Conservation (phyloP, 75 land plant genomes). For the Ceratopteris richardii region DNA sequence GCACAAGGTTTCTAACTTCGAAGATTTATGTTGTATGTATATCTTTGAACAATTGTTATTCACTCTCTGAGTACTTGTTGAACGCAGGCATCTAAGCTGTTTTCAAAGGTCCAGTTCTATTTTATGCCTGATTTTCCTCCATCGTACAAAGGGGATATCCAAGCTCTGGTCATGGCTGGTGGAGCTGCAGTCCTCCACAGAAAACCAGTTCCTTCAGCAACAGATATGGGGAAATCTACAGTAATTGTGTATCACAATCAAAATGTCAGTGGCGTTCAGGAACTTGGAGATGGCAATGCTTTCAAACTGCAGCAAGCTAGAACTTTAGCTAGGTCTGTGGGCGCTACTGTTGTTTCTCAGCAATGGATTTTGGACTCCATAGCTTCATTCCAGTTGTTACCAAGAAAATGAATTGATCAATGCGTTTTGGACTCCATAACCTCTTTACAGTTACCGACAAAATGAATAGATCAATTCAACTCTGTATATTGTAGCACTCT, state of each 20-base stretch:
- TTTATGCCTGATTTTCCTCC: constrained; percentile 42
- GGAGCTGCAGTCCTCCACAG: constrained; percentile 67
- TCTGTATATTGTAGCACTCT: too few relatives aligned
- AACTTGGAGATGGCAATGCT: too few relatives aligned
- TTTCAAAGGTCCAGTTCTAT: constrained; percentile 45
- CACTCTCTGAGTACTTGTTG: neutral
- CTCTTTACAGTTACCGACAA: too few relatives aligned
- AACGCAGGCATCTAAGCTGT: constrained; percentile 69
- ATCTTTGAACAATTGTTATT: neutral
- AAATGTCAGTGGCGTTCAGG: neutral
- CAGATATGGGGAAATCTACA: neutral
- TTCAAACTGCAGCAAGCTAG: neutral
- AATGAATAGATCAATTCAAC: too few relatives aligned
- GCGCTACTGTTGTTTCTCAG: constrained; percentile 1
- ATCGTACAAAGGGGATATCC: constrained; percentile 51
- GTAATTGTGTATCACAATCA: constrained; percentile 9
- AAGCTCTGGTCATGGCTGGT: constrained; percentile 49
- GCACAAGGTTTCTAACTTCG: constrained; percentile 36
- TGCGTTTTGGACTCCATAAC: too few relatives aligned
- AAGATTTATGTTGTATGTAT: too few relatives aligned
- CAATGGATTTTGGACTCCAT: constrained; percentile 11
- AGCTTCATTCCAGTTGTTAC: too few relatives aligned
- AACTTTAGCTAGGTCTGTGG: neutral
- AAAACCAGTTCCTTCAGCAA: constrained; percentile 39
- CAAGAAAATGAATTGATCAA: too few relatives aligned